phyloP scores from a whole-genome alignment of 495 filamentous ascomycete species.

The Trypethelium eluteriae region DNA sequence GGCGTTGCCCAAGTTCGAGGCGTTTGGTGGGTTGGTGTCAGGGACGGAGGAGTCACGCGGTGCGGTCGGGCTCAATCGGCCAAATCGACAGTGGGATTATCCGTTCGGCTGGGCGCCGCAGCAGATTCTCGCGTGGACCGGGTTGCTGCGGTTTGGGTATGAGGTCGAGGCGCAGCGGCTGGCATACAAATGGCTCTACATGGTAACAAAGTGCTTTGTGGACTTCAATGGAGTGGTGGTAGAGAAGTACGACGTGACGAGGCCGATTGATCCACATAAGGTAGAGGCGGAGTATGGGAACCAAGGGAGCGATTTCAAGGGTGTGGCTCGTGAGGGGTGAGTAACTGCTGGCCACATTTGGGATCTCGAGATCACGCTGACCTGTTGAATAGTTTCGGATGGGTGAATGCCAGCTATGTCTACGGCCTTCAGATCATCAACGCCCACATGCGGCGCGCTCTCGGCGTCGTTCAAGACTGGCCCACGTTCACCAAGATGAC shows the following conservation, averaged over 20 bases:
- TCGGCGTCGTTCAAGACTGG: constrained; percentile 76
- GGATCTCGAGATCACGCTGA: constrained; percentile 25
- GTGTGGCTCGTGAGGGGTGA: constrained; percentile 91
- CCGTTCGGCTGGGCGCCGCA: constrained; percentile 97
- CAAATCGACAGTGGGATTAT: constrained; percentile 96
- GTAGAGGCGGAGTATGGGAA: constrained; percentile 97
- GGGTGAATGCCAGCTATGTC: constrained; percentile 96
- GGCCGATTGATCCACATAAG: constrained; percentile 76
- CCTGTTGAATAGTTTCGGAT: constrained; percentile 66
- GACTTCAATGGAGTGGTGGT: constrained; percentile 97
- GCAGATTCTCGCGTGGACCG: constrained; percentile 96
- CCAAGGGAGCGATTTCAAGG: constrained; percentile 87
- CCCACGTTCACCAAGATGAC: constrained; percentile 60
- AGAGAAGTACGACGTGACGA: constrained; percentile 96
- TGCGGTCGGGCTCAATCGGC: constrained; percentile 65
- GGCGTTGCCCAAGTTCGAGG: constrained; percentile 78
- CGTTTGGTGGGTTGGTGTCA: constrained; percentile 76
- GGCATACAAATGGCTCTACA: constrained; percentile 91
- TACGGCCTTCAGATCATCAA: constrained; percentile 79
- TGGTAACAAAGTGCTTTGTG: constrained; percentile 94
- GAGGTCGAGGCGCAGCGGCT: constrained; percentile 78
- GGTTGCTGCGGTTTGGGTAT: constrained; percentile 82
- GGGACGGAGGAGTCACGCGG: constrained; percentile 84
- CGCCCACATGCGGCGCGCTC: constrained; percentile 73
- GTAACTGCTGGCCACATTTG: constrained; percentile 15